Percentiles rank a stretch among this genome's conserved stretches.
Conservation (phyloP, 768 basidiomycete genomes). For the Tricholoma terreum region DNA sequence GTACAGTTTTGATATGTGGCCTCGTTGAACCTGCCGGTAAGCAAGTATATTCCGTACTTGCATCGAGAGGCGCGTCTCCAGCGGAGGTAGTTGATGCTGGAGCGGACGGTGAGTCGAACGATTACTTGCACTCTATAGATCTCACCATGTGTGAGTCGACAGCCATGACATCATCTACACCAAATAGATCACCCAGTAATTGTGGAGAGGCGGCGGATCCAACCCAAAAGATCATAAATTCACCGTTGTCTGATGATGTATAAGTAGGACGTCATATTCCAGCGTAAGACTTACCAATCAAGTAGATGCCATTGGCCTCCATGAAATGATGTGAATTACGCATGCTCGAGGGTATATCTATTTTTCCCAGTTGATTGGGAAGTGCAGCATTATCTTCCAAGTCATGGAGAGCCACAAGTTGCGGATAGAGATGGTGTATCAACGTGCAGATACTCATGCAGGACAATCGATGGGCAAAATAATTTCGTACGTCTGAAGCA, state of each 20-base stretch:
- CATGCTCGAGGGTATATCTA: slow-evolving; percentile 75
- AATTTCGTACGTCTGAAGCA: slow-evolving; percentile 91
- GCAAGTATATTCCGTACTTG: slow-evolving; percentile 88
- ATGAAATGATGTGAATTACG: slow-evolving; percentile 81
- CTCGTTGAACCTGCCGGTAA: slow-evolving; percentile 55
- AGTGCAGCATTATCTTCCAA: slow-evolving; percentile 68
- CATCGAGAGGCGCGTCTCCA: slow-evolving; percentile 72
- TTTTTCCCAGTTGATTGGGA: slow-evolving; percentile 57
- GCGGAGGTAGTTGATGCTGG: slow-evolving; percentile 50
- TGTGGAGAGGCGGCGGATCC: slow-evolving; percentile 80
- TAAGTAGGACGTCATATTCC: neutral
- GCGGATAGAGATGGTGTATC: slow-evolving; percentile 84
- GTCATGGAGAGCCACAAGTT: slow-evolving; percentile 84
- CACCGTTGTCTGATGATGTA: slow-evolving; percentile 71
- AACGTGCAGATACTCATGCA: slow-evolving; percentile 66
- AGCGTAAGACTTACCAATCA: slow-evolving; percentile 62
- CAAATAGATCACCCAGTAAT: slow-evolving; percentile 80
- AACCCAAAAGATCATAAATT: slow-evolving; percentile 86
- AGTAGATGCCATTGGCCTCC: slow-evolving; percentile 88
- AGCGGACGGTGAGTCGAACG: neutral
- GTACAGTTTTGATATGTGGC: slow-evolving; percentile 53
- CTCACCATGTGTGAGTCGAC: slow-evolving; percentile 71
- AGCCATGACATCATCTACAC: slow-evolving; percentile 70
- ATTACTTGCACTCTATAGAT: neutral
- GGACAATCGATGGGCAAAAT: slow-evolving; percentile 72